Percentiles rank a stretch among this genome's conserved stretches.
phyloP scores from a whole-genome alignment of 768 basidiomycete species.

The Suillus clintonianus region DNA sequence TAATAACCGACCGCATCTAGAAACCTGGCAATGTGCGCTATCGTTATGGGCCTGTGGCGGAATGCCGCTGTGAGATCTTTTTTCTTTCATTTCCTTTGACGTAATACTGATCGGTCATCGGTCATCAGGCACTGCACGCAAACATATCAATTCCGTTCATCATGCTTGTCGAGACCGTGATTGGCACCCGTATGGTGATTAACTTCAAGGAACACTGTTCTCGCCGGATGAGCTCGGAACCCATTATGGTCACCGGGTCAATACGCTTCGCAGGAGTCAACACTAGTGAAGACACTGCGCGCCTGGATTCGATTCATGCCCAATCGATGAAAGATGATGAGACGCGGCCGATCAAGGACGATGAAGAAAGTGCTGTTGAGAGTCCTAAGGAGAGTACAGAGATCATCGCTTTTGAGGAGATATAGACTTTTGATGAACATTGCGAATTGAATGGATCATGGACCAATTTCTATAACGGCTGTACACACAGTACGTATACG shows the following conservation, averaged over 20 bases:
- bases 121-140: conserved; percentile 22
- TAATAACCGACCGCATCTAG: conserved; percentile 14
- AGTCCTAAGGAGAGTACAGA: neutral
- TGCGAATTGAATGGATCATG: neutral
- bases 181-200: conserved; percentile 33
- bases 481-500: neutral
- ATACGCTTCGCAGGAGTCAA: conserved; percentile 14
- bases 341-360: neutral
- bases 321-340: conserved; percentile 19
- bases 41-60: conserved; percentile 30
- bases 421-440: neutral
- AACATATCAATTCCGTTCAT: conserved; percentile 33
- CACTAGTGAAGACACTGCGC: neutral
- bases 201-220: conserved; percentile 31
- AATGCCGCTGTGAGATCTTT: conserved; percentile 19
- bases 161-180: conserved; percentile 31
- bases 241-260: conserved; percentile 12
- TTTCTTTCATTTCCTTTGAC: neutral
- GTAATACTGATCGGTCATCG: too few relatives aligned
- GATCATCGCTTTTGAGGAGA: neutral
- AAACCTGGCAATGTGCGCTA: conserved; percentile 23
- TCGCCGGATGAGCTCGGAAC: conserved; percentile 11
- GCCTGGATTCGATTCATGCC: conserved; percentile 15
- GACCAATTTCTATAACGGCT: neutral
- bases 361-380: neutral